A percentile compares a stretch with the other conserved stretches of the same genome.
Evolutionary conservation across 108 stramenopile species (phyloP).

Genomic region (Fragilaria radians): DNA sequence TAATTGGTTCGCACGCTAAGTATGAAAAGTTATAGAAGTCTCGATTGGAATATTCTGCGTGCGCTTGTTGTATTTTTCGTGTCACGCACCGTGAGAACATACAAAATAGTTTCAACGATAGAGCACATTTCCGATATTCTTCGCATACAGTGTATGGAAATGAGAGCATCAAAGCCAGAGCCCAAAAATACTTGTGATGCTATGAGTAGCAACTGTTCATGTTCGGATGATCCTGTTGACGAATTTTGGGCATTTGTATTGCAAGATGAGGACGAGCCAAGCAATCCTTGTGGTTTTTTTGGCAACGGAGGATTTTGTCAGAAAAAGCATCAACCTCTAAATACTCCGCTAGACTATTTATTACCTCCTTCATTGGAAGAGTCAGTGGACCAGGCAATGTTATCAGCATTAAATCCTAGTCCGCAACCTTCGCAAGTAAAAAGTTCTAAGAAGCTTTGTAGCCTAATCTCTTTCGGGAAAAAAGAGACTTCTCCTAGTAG

Average conservation of each 20-base stretch:
- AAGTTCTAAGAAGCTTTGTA: too few relatives aligned
- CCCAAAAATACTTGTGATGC: neutral
- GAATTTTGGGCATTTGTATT: neutral
- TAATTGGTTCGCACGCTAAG: too few relatives aligned
- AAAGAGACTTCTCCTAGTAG: too few relatives aligned
- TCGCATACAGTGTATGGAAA: too few relatives aligned
- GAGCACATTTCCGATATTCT: too few relatives aligned
- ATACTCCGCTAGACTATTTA: neutral
- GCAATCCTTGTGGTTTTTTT: neutral
- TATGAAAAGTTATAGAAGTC: too few relatives aligned
- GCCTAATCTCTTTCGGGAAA: slow-evolving; percentile 1
- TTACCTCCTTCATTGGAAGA: neutral
- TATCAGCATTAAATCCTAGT: neutral
- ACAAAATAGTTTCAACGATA: too few relatives aligned
- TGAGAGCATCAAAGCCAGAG: too few relatives aligned
- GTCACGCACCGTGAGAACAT: too few relatives aligned
- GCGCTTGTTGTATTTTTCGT: too few relatives aligned
- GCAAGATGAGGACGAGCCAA: neutral
- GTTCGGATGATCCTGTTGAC: neutral
- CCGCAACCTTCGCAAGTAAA: neutral
- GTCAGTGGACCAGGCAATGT: neutral
- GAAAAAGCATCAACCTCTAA: neutral
- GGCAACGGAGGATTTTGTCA: neutral
- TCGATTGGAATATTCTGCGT: too few relatives aligned
- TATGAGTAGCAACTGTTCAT: neutral